Base-by-base conservation (phyloP, 179 eudicot species). In the Silene coronaria region DNA sequence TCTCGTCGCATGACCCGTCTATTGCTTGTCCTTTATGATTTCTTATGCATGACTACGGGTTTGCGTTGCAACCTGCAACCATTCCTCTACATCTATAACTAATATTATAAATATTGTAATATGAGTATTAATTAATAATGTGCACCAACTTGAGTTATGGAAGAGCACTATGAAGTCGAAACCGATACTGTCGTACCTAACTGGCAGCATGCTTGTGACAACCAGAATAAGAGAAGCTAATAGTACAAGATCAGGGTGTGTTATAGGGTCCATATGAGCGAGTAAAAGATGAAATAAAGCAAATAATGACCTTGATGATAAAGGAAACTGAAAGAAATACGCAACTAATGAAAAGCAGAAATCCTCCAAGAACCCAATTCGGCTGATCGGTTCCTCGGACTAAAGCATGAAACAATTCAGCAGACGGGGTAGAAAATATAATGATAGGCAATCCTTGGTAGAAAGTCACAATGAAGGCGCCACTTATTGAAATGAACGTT, bases 401-500 rank as follows among this genome's bases (percentile, higher is more conserved):
- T 38, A 14, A 11, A 64, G 79, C 28, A 38, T 7, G 63, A 42
- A 45, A 51, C 19, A 26, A 16, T 7, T 67, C 19, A 27, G 26
- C 51, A 9, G 76, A 58, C 1, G 75, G 46, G 2, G 57, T 16
- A 14, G 70, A 58, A 67, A 75, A 75, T 27, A 74, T 5, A 11
- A 32, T 46, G 60, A 83, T 82, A 1, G 87, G 79, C 13, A 63
- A 14, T 53, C 87, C 87, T 69, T 69, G 77, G 70, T 80, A 85
- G 48, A 85, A 80, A 0, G 80, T 82, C 26, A 85, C 80, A 26
- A 75, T 38, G 45, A 82, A 67, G 2, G 85, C 85, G 17, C 87
- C 87, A n/a, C 48, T 42, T 16, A 85, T 80, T 10, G 85, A 85
- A n/a, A 85, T 71, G 38, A 85, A 6, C 16, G 87, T 82, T 60